A percentile compares a stretch with the other conserved stretches of the same genome.
Evolutionary conservation across 2,329 filamentous ascomycete species (phyloP).

Genomic region (Exophiala lecanii-corni): DNA sequence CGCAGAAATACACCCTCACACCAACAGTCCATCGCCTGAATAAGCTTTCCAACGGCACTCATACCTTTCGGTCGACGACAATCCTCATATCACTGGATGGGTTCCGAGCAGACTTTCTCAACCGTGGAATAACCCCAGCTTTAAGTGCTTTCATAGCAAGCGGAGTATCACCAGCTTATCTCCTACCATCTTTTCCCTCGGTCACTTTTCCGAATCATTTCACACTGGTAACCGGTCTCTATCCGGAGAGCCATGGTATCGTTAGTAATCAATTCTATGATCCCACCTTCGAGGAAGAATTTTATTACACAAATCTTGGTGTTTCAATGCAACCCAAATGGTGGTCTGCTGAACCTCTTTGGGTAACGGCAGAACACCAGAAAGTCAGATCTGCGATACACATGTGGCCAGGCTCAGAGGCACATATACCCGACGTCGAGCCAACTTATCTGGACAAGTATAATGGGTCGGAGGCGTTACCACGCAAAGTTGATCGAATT

Average conservation of each 20-base stretch:
- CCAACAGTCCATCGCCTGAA: conserved; percentile 20
- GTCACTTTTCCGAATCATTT: conserved; percentile 98
- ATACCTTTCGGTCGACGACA: conserved; percentile 84
- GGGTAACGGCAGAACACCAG: conserved; percentile 84
- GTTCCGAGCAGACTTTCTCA: conserved; percentile 89
- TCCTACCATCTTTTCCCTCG: conserved; percentile 90
- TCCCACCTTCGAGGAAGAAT: conserved; percentile 67
- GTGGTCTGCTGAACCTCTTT: conserved; percentile 93
- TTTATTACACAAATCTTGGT: conserved; percentile 59
- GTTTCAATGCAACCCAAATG: conserved; percentile 78
- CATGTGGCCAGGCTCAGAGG: conserved; percentile 98
- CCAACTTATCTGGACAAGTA: conserved; percentile 80
- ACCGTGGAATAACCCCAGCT: conserved; percentile 75
- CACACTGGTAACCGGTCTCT: conserved; percentile 83
- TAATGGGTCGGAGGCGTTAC: conserved; percentile 69
- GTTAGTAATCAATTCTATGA: conserved; percentile 97
- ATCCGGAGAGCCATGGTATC: conserved; percentile 88
- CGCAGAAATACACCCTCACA: conserved; percentile 30
- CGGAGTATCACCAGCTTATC: conserved; percentile 85
- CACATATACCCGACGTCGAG: conserved; percentile 68
- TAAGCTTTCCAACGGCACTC: conserved; percentile 70
- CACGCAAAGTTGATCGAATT: conserved; percentile 72
- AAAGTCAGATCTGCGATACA: conserved; percentile 78
- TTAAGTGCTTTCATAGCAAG: conserved; percentile 72
- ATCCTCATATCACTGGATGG: conserved; percentile 92